Evolutionary conservation across 176 grass and related monocot genomes (phyloP).

Genomic region (Canna indica): DNA sequence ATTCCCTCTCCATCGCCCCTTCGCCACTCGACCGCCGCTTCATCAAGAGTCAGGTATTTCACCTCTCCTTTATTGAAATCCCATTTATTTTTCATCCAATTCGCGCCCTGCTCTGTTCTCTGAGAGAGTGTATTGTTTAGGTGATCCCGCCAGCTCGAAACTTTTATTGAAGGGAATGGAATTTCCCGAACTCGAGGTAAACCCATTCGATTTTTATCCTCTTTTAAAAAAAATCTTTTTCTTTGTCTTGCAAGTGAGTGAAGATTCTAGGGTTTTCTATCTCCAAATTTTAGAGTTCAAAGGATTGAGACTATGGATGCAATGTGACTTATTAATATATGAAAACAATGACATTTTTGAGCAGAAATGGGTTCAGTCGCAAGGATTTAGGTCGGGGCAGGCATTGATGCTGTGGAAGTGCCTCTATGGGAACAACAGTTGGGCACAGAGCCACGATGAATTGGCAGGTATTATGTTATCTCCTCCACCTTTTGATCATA

Average conservation of each 20-base stretch:
- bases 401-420: conserved; percentile 98
- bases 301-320: background rate
- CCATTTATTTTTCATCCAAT: background rate
- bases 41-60: conserved; percentile 3
- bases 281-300: background rate
- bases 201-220: background rate
- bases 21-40: background rate
- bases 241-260: background rate
- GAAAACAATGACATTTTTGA: background rate
- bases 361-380: conserved; percentile 72
- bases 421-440: conserved; percentile 72
- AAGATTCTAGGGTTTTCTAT: background rate
- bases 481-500: background rate
- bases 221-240: no score
- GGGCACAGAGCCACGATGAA: conserved; percentile 62
- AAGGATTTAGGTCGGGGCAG: conserved; percentile 81
- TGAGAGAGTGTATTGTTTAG: conserved; percentile 4
- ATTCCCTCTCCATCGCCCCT: conserved; percentile 22
- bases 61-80: background rate
- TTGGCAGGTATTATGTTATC: conserved; percentile 34
- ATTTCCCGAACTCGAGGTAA: conserved; percentile 82
- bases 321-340: background rate
- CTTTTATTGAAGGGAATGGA: conserved; percentile 79
- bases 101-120: background rate
- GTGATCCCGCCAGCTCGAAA: conserved; percentile 30